phyloP scores from a whole-genome alignment of 352 stramenopile species.

The Phytophthora quininea region DNA sequence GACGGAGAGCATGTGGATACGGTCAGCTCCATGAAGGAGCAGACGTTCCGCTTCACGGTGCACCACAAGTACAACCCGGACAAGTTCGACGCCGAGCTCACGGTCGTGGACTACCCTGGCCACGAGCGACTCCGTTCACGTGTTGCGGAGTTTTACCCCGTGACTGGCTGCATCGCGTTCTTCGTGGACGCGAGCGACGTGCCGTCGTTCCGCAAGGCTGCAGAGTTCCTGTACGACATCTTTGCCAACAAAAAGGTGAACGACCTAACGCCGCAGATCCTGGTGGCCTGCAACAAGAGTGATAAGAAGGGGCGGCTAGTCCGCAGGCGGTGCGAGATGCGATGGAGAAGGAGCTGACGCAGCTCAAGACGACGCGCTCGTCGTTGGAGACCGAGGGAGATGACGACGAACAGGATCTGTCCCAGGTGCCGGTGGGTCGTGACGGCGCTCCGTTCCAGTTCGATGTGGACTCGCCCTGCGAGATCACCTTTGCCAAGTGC shows the following conservation, averaged over 20 bases:
- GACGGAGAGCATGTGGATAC: conserved; percentile 73
- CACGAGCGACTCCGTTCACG: conserved; percentile 81
- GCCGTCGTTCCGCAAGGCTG: conserved; percentile 75
- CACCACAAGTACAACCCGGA: conserved; percentile 70
- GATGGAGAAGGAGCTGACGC: conserved; percentile 83
- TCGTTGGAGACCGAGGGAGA: conserved; percentile 83
- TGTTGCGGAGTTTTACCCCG: conserved; percentile 76
- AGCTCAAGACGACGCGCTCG: conserved; percentile 87
- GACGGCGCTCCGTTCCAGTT: conserved; percentile 81
- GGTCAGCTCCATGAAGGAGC: conserved; percentile 87
- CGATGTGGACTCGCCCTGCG: conserved; percentile 79
- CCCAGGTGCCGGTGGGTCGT: conserved; percentile 74
- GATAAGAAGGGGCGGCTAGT: conserved; percentile 54
- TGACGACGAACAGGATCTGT: conserved; percentile 79
- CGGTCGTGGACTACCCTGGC: conserved; percentile 82
- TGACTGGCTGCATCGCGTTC: conserved; percentile 75
- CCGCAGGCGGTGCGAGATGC: conserved; percentile 57
- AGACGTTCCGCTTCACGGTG: conserved; percentile 68
- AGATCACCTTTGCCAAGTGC: conserved; percentile 73
- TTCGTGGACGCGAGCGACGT: conserved; percentile 73
- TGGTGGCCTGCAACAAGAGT: conserved; percentile 89
- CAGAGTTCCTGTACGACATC: conserved; percentile 89
- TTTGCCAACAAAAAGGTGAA: conserved; percentile 88
- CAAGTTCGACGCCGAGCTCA: conserved; percentile 74
- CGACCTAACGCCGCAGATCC: conserved; percentile 66